These are phyloP conservation scores for Eucalyptus cloeziana DNA, from an alignment of 345 rosid genomes.

Conservation along the genomic window DNA sequence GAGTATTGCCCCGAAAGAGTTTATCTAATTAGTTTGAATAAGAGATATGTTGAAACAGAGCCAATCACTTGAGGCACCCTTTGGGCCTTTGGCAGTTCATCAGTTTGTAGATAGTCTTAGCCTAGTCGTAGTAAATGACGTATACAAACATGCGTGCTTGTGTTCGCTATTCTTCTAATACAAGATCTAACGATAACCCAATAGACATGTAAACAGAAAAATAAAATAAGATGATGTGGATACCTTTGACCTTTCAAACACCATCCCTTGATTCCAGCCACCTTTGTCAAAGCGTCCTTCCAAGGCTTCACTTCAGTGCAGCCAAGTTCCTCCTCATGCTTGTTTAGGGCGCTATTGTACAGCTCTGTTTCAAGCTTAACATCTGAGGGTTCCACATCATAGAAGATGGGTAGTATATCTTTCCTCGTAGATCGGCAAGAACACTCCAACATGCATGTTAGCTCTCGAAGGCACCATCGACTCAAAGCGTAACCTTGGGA, in stretches of 20 bases:
- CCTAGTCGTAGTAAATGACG: background rate
- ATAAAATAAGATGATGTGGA: background rate
- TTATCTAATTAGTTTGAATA: background rate
- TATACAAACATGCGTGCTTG: background rate
- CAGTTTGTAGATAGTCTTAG: background rate
- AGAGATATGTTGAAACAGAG: background rate
- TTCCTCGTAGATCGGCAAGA: background rate
- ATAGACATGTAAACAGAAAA: background rate
- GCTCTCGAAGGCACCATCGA: background rate
- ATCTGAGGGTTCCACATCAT: background rate
- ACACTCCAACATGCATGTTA: background rate
- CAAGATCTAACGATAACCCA: rapidly evolving
- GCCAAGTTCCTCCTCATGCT: background rate
- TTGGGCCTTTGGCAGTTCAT: background rate
- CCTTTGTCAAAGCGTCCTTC: background rate
- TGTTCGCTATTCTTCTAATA: background rate
- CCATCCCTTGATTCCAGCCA: background rate
- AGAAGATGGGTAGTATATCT: background rate
- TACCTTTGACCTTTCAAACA: background rate
- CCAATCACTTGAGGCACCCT: background rate
- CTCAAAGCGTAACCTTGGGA: background rate
- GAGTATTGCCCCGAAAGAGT: background rate
- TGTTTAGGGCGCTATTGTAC: background rate
- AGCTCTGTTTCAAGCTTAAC: background rate
- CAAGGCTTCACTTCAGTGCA: background rate